Base-by-base conservation (phyloP, 169 alveolate genomes). In the Condylostoma magnum region DNA sequence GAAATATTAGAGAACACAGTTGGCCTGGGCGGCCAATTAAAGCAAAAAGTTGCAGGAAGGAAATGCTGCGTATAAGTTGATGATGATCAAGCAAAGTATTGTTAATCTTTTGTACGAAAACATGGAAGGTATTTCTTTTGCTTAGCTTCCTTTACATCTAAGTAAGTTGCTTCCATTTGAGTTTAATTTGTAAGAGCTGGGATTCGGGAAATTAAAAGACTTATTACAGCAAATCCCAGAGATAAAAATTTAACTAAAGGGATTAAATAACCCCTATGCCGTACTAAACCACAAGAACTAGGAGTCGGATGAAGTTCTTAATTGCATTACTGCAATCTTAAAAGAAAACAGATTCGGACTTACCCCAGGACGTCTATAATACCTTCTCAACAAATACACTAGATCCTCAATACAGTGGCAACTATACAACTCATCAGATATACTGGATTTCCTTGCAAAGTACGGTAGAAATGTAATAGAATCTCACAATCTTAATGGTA, bases 201-300 rank as follows among this genome's bases (percentile, higher is more conserved):
- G 75, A 37, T 66, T 46, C 31, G 48, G 65, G 8, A 66, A 66
- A 36, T 4, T 66, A 27, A 66, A 66, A 47, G 75, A 66, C 25
- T 27, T 66, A 27, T 18, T 66, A 6, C n/a, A 22, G 8, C 25
- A 57, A 43, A 25, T 66, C 18, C 58, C 58, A 10, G 8, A 50
- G 10, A 12, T 50, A 10, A 6, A 50, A 50, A 10, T 50, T 10
- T 6, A 10, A 50, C 22, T 12, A 50, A 50, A n/a, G 18, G 58
- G 30, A 10, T 12, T 12, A 50, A 50, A 50, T 25, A 12, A 50
- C 18, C 58, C 58, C 18, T 50, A 12, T 50, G 58, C 25, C 6
- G 25, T 12, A 18, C 6, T 50, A 10, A 50, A 10, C 12, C 10
- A 50, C 10, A 50, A 12, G 58, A 41, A 41, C n/a, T n/a, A n/a